Evolutionary conservation across 2,329 filamentous ascomycete species (phyloP).

Genomic region (Coleophoma cylindrospora): DNA sequence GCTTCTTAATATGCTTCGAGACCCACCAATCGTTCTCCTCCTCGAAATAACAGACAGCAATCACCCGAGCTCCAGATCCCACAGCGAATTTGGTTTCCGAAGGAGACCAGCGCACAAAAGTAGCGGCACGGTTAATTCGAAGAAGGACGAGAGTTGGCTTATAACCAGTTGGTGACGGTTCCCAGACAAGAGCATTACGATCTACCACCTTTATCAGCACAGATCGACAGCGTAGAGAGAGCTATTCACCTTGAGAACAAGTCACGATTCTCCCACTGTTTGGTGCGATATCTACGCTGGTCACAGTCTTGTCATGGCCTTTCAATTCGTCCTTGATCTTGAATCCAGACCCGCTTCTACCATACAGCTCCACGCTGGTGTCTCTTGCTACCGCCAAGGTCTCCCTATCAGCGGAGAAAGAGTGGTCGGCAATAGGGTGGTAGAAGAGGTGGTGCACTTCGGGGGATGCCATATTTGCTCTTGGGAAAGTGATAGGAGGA

Average conservation of each 20-base stretch:
- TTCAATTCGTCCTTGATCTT: conserved; percentile 87
- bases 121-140: conserved; percentile 93
- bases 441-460: conserved; percentile 98
- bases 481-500: conserved; percentile 69
- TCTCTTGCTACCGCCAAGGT: conserved; percentile 90
- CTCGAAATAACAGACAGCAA: conserved; percentile 97
- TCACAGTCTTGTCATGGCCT: conserved; percentile 95
- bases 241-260: conserved; percentile 77
- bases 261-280: conserved; percentile 90
- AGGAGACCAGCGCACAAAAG: conserved; percentile 95
- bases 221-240: not conserved
- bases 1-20: conserved; percentile 98
- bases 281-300: conserved; percentile 91
- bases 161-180: conserved; percentile 86
- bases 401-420: conserved; percentile 87
- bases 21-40: conserved; percentile 99
- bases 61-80: conserved; percentile 89
- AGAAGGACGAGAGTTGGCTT: conserved; percentile 96
- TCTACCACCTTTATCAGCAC: conserved; percentile 45
- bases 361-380: conserved; percentile 84
- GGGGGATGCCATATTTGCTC: conserved; percentile 66
- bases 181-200: conserved; percentile 97
- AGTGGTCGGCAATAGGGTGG: conserved; percentile 93
- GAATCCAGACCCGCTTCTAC: conserved; percentile 67
- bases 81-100: conserved; percentile 97